Base-by-base conservation (phyloP, 2,329 filamentous ascomycete species). In the Curvularia verruculosa region DNA sequence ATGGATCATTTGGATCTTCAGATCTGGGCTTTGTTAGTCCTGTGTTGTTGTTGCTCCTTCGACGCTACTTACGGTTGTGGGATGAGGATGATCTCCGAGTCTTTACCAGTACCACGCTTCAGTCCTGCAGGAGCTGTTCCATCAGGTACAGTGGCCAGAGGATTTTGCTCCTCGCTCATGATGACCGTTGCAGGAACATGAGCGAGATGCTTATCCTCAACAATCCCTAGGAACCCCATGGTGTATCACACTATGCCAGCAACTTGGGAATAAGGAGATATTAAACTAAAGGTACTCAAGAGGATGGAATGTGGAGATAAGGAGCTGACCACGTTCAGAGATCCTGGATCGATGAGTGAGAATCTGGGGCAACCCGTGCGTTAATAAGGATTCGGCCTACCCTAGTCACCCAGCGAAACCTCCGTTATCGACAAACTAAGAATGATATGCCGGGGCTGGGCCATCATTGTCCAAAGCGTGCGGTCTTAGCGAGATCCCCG, bases 11-110 rank as follows among this genome's bases (percentile, higher is more conserved):
- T 15, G 71, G 73, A 44, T 75, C 73, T 26, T 65, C 63, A 7
- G 61, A 66, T 23, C 61, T 64, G 19, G 10, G 4, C 3, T 75
- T 74, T 19, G 81, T 83, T 61, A 83, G 80, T 3, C 78, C 23
- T 26, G 26, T 21, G n/a, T 13, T 18, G 15, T 24, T 18, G 9
- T 34, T 77, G 69, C 47, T 78, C 64, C 5, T 75, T 23, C 24
- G 12, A 39, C 8, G 18, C 18, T 18, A 52, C 69, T 18, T 68
- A 73, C 71, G 72, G 72, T 53, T 75, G 72, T 10, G 72, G 72
- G 18, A 75, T 70, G 12, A 75, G 58, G 19, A 75, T 65, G 23
- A 74, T 70, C 47, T 75, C 64, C 37, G 70, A 59, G 64, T 74
- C 59, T 58, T 63, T 74, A 28, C 71, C 72, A 13, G 62, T 71